phyloP scores from a whole-genome alignment of 1,284 basidiomycete genomes.

The Binderoboletus segoi region DNA sequence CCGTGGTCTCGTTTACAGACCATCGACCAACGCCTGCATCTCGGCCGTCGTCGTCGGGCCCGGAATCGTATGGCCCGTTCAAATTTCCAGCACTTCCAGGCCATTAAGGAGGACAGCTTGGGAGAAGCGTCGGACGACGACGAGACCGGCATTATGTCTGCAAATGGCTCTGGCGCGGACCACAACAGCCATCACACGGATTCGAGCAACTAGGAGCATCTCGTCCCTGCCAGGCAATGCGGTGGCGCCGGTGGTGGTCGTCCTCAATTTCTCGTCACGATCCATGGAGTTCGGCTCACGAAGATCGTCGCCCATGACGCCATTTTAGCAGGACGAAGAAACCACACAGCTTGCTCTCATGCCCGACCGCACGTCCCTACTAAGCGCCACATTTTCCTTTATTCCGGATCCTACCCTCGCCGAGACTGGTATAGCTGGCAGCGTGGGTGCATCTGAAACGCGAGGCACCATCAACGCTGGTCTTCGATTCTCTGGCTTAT shows the following conservation, averaged over 20 bases:
- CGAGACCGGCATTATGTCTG: slow-evolving; percentile 31
- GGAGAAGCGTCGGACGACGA: slow-evolving; percentile 34
- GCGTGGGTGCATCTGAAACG: slow-evolving; percentile 77
- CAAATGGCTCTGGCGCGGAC: slow-evolving; percentile 21
- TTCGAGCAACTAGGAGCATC: slow-evolving; percentile 63
- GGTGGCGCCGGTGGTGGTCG: slow-evolving; percentile 78
- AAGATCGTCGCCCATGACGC: slow-evolving; percentile 5
- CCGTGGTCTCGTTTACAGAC: slow-evolving; percentile 76
- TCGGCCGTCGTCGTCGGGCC: slow-evolving; percentile 57
- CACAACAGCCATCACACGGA: slow-evolving; percentile 36
- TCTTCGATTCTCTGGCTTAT: slow-evolving; percentile 64
- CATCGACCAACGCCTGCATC: slow-evolving; percentile 68
- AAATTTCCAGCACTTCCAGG: slow-evolving; percentile 61
- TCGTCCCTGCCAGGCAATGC: too few species aligned
- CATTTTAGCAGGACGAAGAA: slow-evolving; percentile 57
- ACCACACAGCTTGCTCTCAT: slow-evolving; percentile 33
- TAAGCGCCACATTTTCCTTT: slow-evolving; percentile 44
- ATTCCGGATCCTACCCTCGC: slow-evolving; percentile 67
- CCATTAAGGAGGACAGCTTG: slow-evolving; percentile 45
- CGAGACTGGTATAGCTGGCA: slow-evolving; percentile 71
- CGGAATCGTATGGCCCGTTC: slow-evolving; percentile 59
- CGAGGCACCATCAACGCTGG: slow-evolving; percentile 70
- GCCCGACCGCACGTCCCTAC: slow-evolving; percentile 11
- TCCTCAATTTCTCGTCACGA: slow-evolving; percentile 4
- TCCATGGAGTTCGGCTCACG: slow-evolving; percentile 27